Base-by-base conservation (phyloP, 495 filamentous ascomycete species). In the Xylaria venustula region DNA sequence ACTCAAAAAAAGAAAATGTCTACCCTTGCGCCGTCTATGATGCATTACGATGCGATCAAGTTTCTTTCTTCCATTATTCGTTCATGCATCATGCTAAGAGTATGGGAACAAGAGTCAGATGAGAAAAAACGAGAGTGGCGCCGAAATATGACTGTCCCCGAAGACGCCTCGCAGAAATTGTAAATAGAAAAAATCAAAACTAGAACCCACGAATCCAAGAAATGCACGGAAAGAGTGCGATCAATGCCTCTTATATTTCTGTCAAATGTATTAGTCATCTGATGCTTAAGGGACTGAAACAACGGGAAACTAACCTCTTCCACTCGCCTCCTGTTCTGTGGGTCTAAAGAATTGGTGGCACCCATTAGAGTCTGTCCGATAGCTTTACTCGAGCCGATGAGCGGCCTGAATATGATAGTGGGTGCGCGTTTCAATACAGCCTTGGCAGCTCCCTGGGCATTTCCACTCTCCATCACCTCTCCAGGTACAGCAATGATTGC, bases 401-500 rank as follows among this genome's bases (percentile, higher is more conserved):
- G 90, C 25, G 95, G 95, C 58, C 93, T 78, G 44, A 99, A 82
- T 36, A 98, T 90, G 9, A 97, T 88, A 0, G 92, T 97, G 37
- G 95, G 95, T 26, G 92, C 92, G 61, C 87, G 83, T 73, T 82
- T 89, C 62, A 87, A 82, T 47, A 99, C 88, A 1, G 89, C 95
- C 64, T 79, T 85, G 34, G 90, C 90, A 2, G 89, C 92, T 14
- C 91, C 93, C 59, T 87, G 86, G 12, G 93, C 92, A 66, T 84
- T 92, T 37, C 84, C 83, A 64, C 90, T 90, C 69, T 98, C 93
- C 76, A 94, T 86, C 0, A 95, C 83, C 74, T 98, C 95, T 1
- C 87, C 89, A 1, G 93, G 92, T 36, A 98, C 90, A n/a, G 92
- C 93, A 66, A 97, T 89, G 61, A 98, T 91, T 1, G 93, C 95